Evolutionary conservation across 352 stramenopile species (phyloP).

Genomic region (Phytophthora nicotianae): DNA sequence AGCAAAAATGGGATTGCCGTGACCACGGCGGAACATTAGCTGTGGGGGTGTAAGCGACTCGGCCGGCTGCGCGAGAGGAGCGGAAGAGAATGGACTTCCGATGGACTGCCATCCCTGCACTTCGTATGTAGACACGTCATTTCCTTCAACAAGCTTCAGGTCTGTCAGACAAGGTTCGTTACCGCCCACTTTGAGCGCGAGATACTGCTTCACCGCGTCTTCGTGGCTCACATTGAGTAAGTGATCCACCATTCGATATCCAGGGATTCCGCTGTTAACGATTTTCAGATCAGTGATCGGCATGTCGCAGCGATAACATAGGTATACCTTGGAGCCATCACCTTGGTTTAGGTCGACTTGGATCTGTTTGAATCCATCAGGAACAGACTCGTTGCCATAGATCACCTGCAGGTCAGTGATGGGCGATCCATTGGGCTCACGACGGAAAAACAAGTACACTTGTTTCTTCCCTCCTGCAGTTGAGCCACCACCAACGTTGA

Average conservation of each 20-base stretch:
- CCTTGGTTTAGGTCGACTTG: constrained; percentile 88
- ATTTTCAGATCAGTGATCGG: constrained; percentile 89
- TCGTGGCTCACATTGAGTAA: constrained; percentile 74
- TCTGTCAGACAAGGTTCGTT: constrained; percentile 82
- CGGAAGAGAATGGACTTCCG: constrained; percentile 59
- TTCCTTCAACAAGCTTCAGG: constrained; percentile 62
- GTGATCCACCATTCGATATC: constrained; percentile 85
- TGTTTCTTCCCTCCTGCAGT: constrained; percentile 76
- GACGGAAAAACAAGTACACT: constrained; percentile 83
- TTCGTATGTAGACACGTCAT: constrained; percentile 47
- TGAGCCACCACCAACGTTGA: constrained; percentile 70
- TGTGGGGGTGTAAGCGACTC: constrained; percentile 38
- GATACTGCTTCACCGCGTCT: constrained; percentile 75
- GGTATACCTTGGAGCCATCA: constrained; percentile 79
- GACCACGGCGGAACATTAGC: constrained; percentile 75
- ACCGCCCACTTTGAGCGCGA: constrained; percentile 85
- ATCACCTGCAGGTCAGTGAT: constrained; percentile 87
- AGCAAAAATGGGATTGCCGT: constrained; percentile 87
- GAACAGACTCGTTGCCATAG: constrained; percentile 79
- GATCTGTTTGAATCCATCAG: constrained; percentile 89
- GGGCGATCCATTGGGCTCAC: constrained; percentile 76
- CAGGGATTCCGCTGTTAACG: constrained; percentile 80
- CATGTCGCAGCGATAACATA: constrained; percentile 91
- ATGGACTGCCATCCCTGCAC: constrained; percentile 75
- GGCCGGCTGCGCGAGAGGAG: constrained; percentile 8